Evolutionary conservation across 495 filamentous ascomycete species (phyloP).

Genomic region (Alectoria sarmentosa): DNA sequence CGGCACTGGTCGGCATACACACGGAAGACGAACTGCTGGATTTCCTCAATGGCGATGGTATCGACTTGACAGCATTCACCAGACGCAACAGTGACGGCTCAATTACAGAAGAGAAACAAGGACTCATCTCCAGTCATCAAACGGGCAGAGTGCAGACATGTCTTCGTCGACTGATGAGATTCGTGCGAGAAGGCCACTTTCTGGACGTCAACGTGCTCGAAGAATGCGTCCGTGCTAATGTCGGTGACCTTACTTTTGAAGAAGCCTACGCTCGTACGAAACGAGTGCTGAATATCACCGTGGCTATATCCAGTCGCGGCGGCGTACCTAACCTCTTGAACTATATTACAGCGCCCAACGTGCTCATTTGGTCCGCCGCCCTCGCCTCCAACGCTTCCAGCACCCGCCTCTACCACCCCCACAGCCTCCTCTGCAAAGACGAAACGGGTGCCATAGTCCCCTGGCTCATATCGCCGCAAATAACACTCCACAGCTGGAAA

Average conservation of each 20-base stretch:
- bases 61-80: slow-evolving; percentile 77
- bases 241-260: slow-evolving; percentile 89
- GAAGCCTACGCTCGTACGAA: slow-evolving; percentile 86
- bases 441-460: slow-evolving; percentile 69
- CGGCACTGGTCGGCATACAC: slow-evolving; percentile 82
- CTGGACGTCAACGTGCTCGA: slow-evolving; percentile 77
- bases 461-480: slow-evolving; percentile 47
- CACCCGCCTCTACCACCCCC: slow-evolving; percentile 55
- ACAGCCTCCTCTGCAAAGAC: slow-evolving; percentile 77
- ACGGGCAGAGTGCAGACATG: slow-evolving; percentile 50
- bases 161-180: slow-evolving; percentile 54
- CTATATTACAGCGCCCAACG: slow-evolving; percentile 90
- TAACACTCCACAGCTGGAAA: slow-evolving; percentile 62
- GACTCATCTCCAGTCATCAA: slow-evolving; percentile 21
- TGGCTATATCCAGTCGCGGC: slow-evolving; percentile 64
- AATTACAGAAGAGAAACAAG: slow-evolving; percentile 22
- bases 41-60: slow-evolving; percentile 69
- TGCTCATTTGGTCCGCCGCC: slow-evolving; percentile 93
- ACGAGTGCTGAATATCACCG: slow-evolving; percentile 85
- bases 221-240: slow-evolving; percentile 75
- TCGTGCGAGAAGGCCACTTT: slow-evolving; percentile 69
- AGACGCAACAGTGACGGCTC: slow-evolving; percentile 25
- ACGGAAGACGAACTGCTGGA: slow-evolving; percentile 76
- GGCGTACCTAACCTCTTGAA: slow-evolving; percentile 82
- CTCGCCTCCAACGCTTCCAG: slow-evolving; percentile 83